Percentiles rank a stretch among this genome's conserved stretches.
Conservation (phyloP, 345 rosid species). For the Laguncularia racemosa region DNA sequence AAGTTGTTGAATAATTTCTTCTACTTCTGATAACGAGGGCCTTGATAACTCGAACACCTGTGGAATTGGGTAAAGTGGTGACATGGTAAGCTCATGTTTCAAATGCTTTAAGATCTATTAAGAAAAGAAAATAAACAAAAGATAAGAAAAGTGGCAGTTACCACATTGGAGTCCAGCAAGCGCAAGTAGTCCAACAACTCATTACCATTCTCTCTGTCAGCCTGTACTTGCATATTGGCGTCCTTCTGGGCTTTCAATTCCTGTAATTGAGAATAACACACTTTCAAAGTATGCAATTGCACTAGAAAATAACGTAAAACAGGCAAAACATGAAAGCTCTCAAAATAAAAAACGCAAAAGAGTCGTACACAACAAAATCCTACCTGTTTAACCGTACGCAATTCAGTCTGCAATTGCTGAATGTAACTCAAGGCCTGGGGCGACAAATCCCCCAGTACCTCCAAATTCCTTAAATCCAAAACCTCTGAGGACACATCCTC, state of each 20-base stretch:
- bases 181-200: constrained; percentile 80
- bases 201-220: constrained; percentile 50
- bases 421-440: constrained; percentile 62
- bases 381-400: constrained; percentile 53
- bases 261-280: constrained; percentile 41
- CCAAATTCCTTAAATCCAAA: constrained; percentile 41
- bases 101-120: neutral
- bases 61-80: neutral
- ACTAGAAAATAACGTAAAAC: no score
- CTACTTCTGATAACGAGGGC: constrained; percentile 80
- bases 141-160: constrained; percentile 10
- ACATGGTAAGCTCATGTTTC: neutral
- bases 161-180: constrained; percentile 73
- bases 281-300: no score
- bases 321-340: neutral
- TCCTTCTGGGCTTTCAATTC: constrained; percentile 59
- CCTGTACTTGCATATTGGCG: constrained; percentile 35
- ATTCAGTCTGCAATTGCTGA: constrained; percentile 56
- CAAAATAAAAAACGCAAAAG: neutral
- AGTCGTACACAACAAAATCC: constrained; percentile 3
- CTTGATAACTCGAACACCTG: constrained; percentile 77
- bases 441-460: constrained; percentile 56
- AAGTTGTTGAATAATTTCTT: constrained; percentile 78
- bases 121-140: constrained; percentile 1
- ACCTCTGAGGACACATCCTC: constrained; percentile 19